phyloP scores from a whole-genome alignment of 805 yeast genomes.

The Candida xiaguanensis region DNA sequence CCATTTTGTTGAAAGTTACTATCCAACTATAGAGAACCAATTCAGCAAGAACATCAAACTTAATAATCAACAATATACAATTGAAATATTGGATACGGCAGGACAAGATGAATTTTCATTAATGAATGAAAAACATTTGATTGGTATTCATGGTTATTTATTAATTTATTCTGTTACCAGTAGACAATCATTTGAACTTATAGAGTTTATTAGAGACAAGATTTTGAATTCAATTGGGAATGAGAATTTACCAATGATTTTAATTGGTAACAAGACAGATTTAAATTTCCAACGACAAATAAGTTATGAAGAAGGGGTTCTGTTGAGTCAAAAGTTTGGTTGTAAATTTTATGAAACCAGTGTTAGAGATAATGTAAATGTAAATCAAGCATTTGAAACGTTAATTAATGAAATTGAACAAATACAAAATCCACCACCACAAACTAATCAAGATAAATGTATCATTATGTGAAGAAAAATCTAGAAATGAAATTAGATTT shows the following conservation, averaged over 20 bases:
- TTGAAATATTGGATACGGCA: slow-evolving; percentile 88
- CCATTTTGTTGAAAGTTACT: slow-evolving; percentile 83
- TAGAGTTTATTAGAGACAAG: slow-evolving; percentile 77
- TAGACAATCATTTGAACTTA: slow-evolving; percentile 70
- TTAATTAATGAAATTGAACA: slow-evolving; percentile 58
- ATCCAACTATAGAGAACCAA: slow-evolving; percentile 88
- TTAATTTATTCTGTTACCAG: slow-evolving; percentile 80
- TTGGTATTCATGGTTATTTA: slow-evolving; percentile 81
- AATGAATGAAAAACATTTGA: slow-evolving; percentile 71
- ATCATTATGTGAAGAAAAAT: slow-evolving; percentile 31
- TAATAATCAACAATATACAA: slow-evolving; percentile 70
- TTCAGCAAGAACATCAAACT: slow-evolving; percentile 66
- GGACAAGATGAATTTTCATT: slow-evolving; percentile 89
- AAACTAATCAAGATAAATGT: slow-evolving; percentile 49
- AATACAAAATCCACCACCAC: slow-evolving; percentile 48
- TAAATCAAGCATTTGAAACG: slow-evolving; percentile 53
- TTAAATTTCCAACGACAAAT: slow-evolving; percentile 61
- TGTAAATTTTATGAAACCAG: slow-evolving; percentile 48
- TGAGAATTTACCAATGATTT: slow-evolving; percentile 45
- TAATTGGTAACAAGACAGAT: slow-evolving; percentile 74
- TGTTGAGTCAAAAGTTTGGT: slow-evolving; percentile 40
- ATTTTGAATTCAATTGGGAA: slow-evolving; percentile 63
- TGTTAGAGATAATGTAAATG: slow-evolving; percentile 45
- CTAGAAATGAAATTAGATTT: slow-evolving; percentile 1
- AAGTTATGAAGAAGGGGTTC: slow-evolving; percentile 49